Conservation (phyloP, 2,329 filamentous ascomycete genomes). For the Fusarium sp. region DNA sequence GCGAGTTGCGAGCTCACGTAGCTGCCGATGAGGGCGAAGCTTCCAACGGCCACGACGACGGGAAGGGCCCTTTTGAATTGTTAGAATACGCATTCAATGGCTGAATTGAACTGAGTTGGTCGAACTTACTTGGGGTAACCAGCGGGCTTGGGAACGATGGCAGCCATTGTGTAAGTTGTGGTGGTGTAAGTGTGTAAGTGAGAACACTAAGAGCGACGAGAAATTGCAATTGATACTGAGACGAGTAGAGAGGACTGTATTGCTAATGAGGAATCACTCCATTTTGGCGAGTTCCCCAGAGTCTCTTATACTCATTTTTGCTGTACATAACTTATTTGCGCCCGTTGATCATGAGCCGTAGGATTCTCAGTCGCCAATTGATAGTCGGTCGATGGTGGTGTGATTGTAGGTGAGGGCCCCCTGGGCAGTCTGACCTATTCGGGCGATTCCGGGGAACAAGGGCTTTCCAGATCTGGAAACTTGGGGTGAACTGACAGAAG, state of each 20-base stretch:
- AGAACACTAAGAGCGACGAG: conserved; percentile 1
- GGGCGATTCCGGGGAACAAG: conserved; percentile 42
- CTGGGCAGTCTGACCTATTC: conserved; percentile 45
- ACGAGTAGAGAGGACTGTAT: conserved; percentile 19
- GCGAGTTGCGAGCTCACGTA: conserved; percentile 55
- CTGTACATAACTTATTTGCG: not conserved
- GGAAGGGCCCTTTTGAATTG: conserved; percentile 33
- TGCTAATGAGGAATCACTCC: conserved; percentile 34
- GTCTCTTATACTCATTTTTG: conserved; percentile 34
- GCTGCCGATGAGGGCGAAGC: conserved; percentile 49
- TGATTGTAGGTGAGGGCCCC: conserved; percentile 38
- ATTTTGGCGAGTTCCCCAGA: conserved; percentile 21
- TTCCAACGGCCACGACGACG: conserved; percentile 40
- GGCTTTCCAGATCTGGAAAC: conserved; percentile 16
- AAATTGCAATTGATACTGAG: conserved; percentile 8
- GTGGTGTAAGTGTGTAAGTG: conserved; percentile 36
- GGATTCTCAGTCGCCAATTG: conserved; percentile 30
- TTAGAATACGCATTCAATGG: conserved; percentile 1
- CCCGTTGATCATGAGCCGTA: conserved; percentile 25
- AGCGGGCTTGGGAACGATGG: conserved; percentile 33
- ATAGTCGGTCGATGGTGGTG: conserved; percentile 46
- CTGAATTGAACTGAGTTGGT: not conserved
- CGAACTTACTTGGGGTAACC: conserved; percentile 38
- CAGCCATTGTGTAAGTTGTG: conserved; percentile 36
- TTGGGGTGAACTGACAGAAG: conserved; percentile 3